Conservation (phyloP, 805 yeast species). For the Ogataea henricii region DNA sequence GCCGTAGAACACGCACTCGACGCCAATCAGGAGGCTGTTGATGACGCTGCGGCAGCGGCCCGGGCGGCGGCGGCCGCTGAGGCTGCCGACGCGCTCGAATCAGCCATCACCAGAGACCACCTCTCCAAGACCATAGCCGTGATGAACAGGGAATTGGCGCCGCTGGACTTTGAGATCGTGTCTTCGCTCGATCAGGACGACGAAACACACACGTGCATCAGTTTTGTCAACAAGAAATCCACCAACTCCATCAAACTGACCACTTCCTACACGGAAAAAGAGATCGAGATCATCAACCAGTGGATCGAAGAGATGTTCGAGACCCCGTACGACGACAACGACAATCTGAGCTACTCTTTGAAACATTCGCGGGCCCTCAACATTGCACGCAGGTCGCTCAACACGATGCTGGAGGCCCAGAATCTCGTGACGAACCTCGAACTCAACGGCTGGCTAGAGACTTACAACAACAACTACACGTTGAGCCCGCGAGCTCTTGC, state of each 20-base stretch:
- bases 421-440: slow-evolving; percentile 42
- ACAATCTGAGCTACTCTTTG: slow-evolving; percentile 36
- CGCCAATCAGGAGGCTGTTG: background rate
- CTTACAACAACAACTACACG: slow-evolving; percentile 35
- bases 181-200: slow-evolving; percentile 35
- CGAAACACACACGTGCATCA: slow-evolving; percentile 29
- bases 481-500: slow-evolving; percentile 44
- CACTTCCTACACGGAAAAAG: slow-evolving; percentile 38
- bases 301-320: slow-evolving; percentile 42
- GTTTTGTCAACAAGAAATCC: slow-evolving; percentile 39
- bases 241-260: slow-evolving; percentile 41
- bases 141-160: slow-evolving; percentile 34
- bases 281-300: slow-evolving; percentile 49
- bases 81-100: background rate
- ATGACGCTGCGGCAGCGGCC: background rate
- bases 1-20: background rate
- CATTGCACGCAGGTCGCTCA: slow-evolving; percentile 17
- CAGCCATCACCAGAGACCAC: slow-evolving; percentile 1
- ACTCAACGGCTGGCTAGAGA: slow-evolving; percentile 57
- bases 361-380: slow-evolving; percentile 41
- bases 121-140: slow-evolving; percentile 18
- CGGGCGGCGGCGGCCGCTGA: background rate
- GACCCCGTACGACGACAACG: slow-evolving; percentile 28
- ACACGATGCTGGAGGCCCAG: slow-evolving; percentile 38
- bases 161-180: slow-evolving; percentile 43